Conservation (phyloP, 116 monocot species). For the Phalaenopsis hybrid region DNA sequence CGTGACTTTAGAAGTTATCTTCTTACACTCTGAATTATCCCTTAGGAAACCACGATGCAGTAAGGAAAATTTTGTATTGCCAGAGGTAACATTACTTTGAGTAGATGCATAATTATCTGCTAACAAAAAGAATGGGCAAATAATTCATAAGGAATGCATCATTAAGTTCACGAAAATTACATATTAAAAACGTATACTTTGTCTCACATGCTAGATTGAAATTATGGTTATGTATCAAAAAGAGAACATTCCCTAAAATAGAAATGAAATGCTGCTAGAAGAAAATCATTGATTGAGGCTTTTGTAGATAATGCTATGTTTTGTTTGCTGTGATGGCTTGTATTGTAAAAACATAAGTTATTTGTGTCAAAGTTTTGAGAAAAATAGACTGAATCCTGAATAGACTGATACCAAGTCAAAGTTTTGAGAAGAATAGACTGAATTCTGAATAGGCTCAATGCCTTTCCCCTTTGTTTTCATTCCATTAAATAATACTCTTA, state of each 20-base stretch:
- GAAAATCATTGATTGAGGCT: not conserved
- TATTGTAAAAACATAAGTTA: no score
- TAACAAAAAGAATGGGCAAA: not conserved
- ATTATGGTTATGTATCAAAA: not conserved
- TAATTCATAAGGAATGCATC: not conserved
- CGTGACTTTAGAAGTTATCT: conserved; percentile 18
- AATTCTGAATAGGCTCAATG: no score
- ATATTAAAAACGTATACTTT: not conserved
- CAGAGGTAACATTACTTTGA: conserved; percentile 21
- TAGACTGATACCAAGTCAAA: no score
- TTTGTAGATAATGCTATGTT: no score
- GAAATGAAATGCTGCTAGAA: not conserved
- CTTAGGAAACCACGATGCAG: conserved; percentile 26
- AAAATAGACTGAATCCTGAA: no score
- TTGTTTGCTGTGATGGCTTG: no score
- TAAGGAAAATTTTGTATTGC: conserved; percentile 54
- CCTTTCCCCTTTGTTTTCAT: no score
- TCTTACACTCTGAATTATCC: conserved; percentile 38
- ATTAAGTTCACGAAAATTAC: not conserved
- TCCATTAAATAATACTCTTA: no score
- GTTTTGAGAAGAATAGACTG: no score
- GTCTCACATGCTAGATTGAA: not conserved
- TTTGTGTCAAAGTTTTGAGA: no score
- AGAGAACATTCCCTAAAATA: not conserved
- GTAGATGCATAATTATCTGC: conserved; percentile 36